A percentile compares a stretch with the other conserved stretches of the same genome.
These are phyloP conservation scores for Mycena alexandri DNA, from an alignment of 768 basidiomycete species.

Conservation along the genomic window DNA sequence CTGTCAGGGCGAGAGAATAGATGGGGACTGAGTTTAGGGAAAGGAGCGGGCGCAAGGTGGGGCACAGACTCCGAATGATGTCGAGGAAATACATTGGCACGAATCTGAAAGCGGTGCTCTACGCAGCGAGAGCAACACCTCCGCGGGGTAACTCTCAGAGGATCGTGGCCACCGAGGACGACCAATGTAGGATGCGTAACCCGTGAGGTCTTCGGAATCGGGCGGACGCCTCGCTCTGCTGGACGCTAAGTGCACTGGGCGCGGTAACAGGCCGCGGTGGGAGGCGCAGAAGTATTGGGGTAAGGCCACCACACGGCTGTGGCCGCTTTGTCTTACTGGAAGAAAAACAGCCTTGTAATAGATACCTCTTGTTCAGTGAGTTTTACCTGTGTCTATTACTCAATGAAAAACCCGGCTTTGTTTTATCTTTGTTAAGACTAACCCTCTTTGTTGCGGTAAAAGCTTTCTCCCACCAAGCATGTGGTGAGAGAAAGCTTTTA, in stretches of 20 bases:
- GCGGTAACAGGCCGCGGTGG: conserved; percentile 28
- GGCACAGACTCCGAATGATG: background rate
- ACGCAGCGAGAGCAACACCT: conserved; percentile 2
- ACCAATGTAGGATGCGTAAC: conserved; percentile 26
- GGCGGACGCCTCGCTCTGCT: conserved; percentile 31
- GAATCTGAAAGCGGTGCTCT: conserved; percentile 8
- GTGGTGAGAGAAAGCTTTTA: no score
- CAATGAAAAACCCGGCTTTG: no score
- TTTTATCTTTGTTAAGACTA: no score
- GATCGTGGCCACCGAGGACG: conserved; percentile 50
- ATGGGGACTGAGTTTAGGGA: background rate
- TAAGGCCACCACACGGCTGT: no score
- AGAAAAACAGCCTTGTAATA: no score
- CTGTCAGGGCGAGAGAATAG: no score
- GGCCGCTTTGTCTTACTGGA: no score
- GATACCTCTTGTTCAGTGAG: no score
- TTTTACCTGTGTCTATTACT: no score
- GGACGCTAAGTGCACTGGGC: conserved; percentile 30
- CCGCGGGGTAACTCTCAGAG: conserved; percentile 46
- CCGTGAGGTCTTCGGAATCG: background rate
- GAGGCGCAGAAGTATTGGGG: conserved; percentile 62
- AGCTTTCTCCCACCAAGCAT: no score
- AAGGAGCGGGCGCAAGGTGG: background rate
- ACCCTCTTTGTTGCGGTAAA: no score
- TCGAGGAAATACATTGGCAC: conserved; percentile 1